A percentile compares a stretch with the other conserved stretches of the same genome.
phyloP scores from a whole-genome alignment of 1,139 yeast genomes.

The Magnusiomyces ingens region DNA sequence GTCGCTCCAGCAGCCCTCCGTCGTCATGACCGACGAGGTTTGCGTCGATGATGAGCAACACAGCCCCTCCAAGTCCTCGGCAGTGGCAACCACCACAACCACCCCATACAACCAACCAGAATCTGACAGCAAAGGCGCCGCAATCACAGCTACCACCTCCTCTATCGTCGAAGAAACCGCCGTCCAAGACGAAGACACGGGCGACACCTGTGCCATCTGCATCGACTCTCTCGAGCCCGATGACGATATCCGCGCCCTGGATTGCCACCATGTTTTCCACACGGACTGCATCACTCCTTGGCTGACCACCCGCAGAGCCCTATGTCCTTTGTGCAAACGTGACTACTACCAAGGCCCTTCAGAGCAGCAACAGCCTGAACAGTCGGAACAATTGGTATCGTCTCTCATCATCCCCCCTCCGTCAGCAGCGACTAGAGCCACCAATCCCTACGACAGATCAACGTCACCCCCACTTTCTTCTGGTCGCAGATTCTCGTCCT shows the following conservation, averaged over 20 bases:
- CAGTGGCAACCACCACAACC: background rate
- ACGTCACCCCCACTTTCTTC: background rate
- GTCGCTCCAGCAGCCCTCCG: background rate
- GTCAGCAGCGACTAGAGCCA: background rate
- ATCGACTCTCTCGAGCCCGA: constrained; percentile 58
- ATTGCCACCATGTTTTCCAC: constrained; percentile 82
- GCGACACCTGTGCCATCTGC: constrained; percentile 76
- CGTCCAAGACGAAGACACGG: constrained; percentile 21
- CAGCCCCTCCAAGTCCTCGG: background rate
- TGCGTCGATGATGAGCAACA: background rate
- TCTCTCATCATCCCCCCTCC: background rate
- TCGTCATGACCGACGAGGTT: background rate
- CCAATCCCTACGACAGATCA: background rate
- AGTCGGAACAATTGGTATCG: background rate
- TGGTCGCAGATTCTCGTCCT: background rate
- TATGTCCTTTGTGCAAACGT: constrained; percentile 75
- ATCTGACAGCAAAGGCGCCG: constrained; percentile 3
- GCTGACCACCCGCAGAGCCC: constrained; percentile 67
- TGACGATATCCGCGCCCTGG: constrained; percentile 61
- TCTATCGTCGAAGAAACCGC: background rate
- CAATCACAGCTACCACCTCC: constrained; percentile 6
- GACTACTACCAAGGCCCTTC: constrained; percentile 24
- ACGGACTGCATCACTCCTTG: constrained; percentile 74
- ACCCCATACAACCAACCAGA: background rate
- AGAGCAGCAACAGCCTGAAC: background rate